Conservation (phyloP, 108 stramenopile genomes). For the Cylindrotheca closterium region DNA sequence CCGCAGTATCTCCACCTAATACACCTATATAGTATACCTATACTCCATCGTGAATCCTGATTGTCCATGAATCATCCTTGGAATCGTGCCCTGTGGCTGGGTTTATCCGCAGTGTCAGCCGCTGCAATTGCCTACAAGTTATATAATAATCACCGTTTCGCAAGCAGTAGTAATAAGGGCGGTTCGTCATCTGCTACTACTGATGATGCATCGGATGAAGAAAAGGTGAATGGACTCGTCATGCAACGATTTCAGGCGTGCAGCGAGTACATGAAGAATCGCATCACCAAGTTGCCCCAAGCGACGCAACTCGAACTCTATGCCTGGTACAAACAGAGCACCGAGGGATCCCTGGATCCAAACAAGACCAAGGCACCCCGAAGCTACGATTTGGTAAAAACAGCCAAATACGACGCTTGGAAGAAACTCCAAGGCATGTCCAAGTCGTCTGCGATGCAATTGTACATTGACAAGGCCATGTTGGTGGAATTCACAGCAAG, state of each 20-base stretch:
- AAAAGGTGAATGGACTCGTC: conserved; percentile 16
- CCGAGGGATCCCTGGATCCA: conserved; percentile 60
- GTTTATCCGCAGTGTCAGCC: too few relatives aligned
- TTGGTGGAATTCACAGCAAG: conserved; percentile 28
- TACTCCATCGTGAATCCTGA: too few relatives aligned
- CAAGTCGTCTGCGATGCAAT: conserved; percentile 41
- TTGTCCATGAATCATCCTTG: too few relatives aligned
- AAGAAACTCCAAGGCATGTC: conserved; percentile 51
- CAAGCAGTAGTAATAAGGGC: too few relatives aligned
- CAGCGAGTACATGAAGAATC: conserved; percentile 19
- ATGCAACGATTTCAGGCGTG: conserved; percentile 28
- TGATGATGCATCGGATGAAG: not conserved
- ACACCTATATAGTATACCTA: too few relatives aligned
- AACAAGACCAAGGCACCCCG: conserved; percentile 15
- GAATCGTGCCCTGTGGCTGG: too few relatives aligned
- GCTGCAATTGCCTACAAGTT: too few relatives aligned
- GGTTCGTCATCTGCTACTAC: too few relatives aligned
- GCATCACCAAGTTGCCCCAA: conserved; percentile 18
- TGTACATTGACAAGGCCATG: conserved; percentile 68
- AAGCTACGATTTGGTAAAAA: conserved; percentile 57
- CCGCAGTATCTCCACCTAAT: too few relatives aligned
- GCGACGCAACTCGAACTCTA: conserved; percentile 80
- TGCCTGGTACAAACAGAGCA: conserved; percentile 88
- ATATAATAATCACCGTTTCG: too few relatives aligned
- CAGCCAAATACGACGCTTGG: conserved; percentile 76